phyloP scores from a whole-genome alignment of 1,284 basidiomycete species.

The Moniliophthora roreri region DNA sequence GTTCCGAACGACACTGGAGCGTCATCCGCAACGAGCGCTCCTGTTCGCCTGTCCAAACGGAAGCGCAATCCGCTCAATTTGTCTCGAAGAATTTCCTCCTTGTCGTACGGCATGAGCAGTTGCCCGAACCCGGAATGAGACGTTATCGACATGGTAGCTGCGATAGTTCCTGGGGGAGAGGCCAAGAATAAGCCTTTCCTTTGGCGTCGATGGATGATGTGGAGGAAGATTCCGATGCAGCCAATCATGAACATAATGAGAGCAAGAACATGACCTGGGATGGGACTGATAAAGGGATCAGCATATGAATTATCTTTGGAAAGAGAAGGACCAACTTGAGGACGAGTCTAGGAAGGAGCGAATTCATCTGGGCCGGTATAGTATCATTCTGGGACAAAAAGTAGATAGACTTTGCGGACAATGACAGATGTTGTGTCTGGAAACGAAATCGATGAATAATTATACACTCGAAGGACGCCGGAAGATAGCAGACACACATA shows the following conservation, averaged over 20 bases:
- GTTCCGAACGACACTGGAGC: background rate
- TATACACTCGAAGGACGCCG: background rate
- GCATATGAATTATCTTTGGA: background rate
- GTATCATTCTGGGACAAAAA: slow-evolving; percentile 41
- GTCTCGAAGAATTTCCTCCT: slow-evolving; percentile 37
- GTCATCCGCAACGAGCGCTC: slow-evolving; percentile 60
- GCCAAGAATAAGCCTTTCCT: slow-evolving; percentile 53
- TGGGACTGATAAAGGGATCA: slow-evolving; percentile 33
- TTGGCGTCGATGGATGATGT: slow-evolving; percentile 44
- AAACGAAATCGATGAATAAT: background rate
- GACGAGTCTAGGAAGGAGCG: slow-evolving; percentile 45
- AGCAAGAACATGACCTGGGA: slow-evolving; percentile 50
- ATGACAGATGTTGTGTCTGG: slow-evolving; percentile 55
- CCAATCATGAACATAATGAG: slow-evolving; percentile 46
- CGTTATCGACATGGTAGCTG: slow-evolving; percentile 52
- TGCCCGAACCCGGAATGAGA: slow-evolving; percentile 62
- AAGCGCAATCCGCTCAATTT: slow-evolving; percentile 58
- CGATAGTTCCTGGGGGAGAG: slow-evolving; percentile 60
- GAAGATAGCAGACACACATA: slow-evolving; percentile 46
- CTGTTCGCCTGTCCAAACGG: slow-evolving; percentile 55
- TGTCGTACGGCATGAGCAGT: slow-evolving; percentile 59
- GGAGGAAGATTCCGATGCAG: slow-evolving; percentile 41
- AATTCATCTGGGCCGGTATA: slow-evolving; percentile 37
- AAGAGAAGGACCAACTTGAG: slow-evolving; percentile 47
- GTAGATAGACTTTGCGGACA: slow-evolving; percentile 55